Conservation (phyloP, 2,329 filamentous ascomycete genomes). For the Nectriaceae sp. region DNA sequence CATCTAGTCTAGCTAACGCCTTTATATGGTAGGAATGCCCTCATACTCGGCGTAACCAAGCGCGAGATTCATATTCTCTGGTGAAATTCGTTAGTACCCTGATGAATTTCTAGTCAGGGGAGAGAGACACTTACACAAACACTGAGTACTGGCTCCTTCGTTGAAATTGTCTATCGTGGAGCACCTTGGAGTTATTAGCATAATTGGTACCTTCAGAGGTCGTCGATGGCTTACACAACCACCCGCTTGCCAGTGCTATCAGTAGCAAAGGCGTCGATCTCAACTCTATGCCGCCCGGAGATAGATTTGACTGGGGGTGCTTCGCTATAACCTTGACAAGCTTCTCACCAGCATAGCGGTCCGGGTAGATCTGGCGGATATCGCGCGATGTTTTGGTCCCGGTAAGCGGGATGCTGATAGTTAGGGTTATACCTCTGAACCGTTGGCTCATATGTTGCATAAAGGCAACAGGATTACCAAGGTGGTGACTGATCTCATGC, state of each 20-base stretch:
- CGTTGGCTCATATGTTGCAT: constrained; percentile 80
- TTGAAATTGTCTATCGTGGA: constrained; percentile 87
- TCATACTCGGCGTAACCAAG: constrained; percentile 86
- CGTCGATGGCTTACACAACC: constrained; percentile 3
- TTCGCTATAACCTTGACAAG: constrained; percentile 89
- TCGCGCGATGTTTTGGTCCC: constrained; percentile 87
- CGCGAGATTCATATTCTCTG: constrained; percentile 89
- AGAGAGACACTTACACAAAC: constrained; percentile 67
- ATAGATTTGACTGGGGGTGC: constrained; percentile 85
- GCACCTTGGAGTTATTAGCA: constrained; percentile 43
- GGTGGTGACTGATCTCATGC: constrained; percentile 79
- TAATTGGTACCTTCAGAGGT: background rate
- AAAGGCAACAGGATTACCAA: constrained; percentile 76
- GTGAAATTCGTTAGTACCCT: constrained; percentile 4
- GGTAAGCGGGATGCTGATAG: constrained; percentile 85
- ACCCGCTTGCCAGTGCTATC: constrained; percentile 1
- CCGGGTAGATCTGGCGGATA: constrained; percentile 92
- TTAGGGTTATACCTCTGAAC: constrained; percentile 95
- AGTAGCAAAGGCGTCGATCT: constrained; percentile 91
- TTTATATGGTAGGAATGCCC: constrained; percentile 67
- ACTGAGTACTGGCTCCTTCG: constrained; percentile 91
- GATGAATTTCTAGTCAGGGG: background rate
- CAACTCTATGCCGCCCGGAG: constrained; percentile 80
- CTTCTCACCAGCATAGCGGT: constrained; percentile 93
- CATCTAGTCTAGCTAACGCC: too few species aligned